Evolutionary conservation across 768 basidiomycete species (phyloP).

Genomic region (Pleurotus citrinopileatus): DNA sequence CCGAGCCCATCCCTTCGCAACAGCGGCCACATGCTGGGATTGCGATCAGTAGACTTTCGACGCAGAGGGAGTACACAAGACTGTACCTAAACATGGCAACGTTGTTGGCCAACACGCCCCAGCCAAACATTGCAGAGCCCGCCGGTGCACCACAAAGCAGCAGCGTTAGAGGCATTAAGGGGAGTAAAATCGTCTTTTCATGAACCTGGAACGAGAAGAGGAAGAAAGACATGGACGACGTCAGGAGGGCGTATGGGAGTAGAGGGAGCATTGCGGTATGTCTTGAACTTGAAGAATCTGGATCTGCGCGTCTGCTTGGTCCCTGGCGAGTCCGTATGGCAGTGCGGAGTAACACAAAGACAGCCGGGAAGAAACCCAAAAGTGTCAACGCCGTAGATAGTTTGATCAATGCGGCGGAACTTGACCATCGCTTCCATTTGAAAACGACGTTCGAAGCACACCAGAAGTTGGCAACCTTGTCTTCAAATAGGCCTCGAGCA

Average conservation of each 20-base stretch:
- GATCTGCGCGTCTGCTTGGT: constrained; percentile 7
- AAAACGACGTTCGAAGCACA: constrained; percentile 86
- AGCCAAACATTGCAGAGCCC: constrained; percentile 60
- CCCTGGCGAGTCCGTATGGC: constrained; percentile 29
- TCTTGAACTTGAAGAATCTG: constrained; percentile 14
- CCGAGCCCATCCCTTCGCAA: constrained; percentile 75
- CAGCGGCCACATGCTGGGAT: constrained; percentile 86
- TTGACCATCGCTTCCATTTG: constrained; percentile 73
- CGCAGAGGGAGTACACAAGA: neutral
- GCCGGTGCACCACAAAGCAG: constrained; percentile 57
- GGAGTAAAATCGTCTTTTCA: constrained; percentile 88
- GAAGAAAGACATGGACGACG: constrained; percentile 89
- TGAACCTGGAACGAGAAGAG: constrained; percentile 96
- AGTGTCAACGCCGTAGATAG: constrained; percentile 66
- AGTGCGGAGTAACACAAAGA: constrained; percentile 38
- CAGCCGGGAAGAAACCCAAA: constrained; percentile 66
- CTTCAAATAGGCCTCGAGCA: constrained; percentile 86
- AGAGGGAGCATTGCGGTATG: constrained; percentile 58
- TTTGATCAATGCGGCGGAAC: constrained; percentile 50
- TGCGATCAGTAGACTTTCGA: neutral
- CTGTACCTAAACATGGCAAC: constrained; percentile 84
- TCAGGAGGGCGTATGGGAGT: constrained; percentile 77
- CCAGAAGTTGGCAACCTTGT: constrained; percentile 98
- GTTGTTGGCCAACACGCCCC: constrained; percentile 77
- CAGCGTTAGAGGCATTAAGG: constrained; percentile 81